Evolutionary conservation across 1,284 basidiomycete genomes (phyloP), one percentile per base, ranked within the genome.

Genomic region (Marasmius oreades): DNA sequence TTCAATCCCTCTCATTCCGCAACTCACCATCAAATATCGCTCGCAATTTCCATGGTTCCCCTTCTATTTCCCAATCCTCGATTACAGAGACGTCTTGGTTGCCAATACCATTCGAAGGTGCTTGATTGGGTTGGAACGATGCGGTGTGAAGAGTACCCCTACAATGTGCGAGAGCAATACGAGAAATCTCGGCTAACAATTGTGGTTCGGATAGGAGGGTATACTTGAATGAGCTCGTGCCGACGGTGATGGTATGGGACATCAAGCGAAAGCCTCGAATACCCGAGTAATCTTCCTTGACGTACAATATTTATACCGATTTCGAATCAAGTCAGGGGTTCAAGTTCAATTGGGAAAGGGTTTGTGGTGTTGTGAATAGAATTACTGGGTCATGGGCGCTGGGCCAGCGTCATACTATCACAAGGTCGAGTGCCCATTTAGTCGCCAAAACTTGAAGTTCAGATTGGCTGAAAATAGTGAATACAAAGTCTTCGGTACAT

Each of bases 21-120:
- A 23, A 45, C 47, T 50, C 47, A 50, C 47, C 47, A n/a, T 50
- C 47, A 20, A 50, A 50, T 6, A 50, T 16, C 8, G 47, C 47
- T 50, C 47, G 31, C 12, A 50, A 33, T 26, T 20, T 50, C 47
- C 47, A 50, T 4, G 18, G 1, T 31, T 28, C 26, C 24, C 47
- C 47, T 31, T 26, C 14, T 11, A 50, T 33, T 5, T 33, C 47
- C 47, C 47, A 50, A 33, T 50, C 47, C 33, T 50, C 47, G 14
- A 33, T 26, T 28, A 50, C 47, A n/a, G n/a, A 28, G 18, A 26
- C 14, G 47, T 50, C 47, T 31, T 50, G 47, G 47, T 50, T 50
- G n/a, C 47, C 47, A n/a, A 50, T 50, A 10, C 24, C n/a, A 50
- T 50, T 50, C 16, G 24, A 28, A 18, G 47, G 47, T n/a, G 47